phyloP scores from a whole-genome alignment of 495 filamentous ascomycete genomes.

The Neurospora tetrasperma region DNA sequence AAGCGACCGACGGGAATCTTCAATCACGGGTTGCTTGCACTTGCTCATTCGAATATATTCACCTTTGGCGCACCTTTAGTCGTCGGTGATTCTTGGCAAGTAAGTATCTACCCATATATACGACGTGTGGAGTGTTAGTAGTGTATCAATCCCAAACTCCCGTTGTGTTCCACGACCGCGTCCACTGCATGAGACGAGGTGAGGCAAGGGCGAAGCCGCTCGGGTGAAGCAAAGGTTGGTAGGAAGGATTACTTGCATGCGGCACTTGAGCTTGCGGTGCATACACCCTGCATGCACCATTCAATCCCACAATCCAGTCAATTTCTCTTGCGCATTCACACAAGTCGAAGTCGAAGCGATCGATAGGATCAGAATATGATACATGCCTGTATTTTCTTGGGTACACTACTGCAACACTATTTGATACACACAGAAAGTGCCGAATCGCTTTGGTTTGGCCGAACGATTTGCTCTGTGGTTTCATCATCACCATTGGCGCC shows the following conservation, averaged over 20 bases:
- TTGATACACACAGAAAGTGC: background rate
- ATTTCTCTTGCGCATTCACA: background rate
- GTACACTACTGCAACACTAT: no score
- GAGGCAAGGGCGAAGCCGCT: background rate
- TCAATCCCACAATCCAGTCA: no score
- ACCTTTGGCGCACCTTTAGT: no score
- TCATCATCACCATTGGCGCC: background rate
- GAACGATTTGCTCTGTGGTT: no score
- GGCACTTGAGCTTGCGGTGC: background rate
- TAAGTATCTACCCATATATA: no score
- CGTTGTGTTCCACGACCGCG: background rate
- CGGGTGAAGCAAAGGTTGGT: background rate
- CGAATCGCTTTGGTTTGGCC: background rate
- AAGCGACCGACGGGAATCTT: background rate
- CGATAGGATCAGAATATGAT: no score
- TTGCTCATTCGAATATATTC: no score
- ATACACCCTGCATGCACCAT: no score
- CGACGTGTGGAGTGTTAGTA: no score
- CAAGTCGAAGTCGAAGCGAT: background rate
- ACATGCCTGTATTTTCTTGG: background rate
- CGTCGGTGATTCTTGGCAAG: no score
- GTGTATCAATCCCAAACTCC: background rate
- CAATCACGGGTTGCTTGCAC: no score
- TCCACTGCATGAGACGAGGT: background rate
- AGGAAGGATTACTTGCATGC: background rate